Evolutionary conservation across 352 stramenopile genomes (phyloP).

Genomic region (Globisporangium acanthophoron): DNA sequence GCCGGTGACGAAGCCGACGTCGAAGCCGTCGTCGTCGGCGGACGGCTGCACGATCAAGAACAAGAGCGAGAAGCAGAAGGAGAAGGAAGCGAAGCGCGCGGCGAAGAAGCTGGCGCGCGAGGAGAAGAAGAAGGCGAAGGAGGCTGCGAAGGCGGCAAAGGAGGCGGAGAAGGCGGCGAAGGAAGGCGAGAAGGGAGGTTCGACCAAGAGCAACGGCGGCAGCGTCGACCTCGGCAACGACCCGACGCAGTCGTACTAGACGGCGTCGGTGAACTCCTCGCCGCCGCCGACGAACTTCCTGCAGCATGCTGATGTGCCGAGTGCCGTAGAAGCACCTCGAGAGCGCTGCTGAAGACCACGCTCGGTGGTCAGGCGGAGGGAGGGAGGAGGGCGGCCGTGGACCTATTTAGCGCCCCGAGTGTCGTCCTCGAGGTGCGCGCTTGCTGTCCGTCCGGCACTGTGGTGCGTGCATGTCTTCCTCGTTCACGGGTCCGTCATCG

Average conservation of each 20-base stretch:
- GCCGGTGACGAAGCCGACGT: conserved; percentile 1
- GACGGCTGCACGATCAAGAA: neutral
- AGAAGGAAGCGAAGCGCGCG: neutral
- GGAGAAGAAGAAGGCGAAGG: neutral
- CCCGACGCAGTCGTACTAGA: neutral
- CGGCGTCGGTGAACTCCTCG: neutral
- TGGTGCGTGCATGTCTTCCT: neutral
- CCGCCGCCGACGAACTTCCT: too few relatives aligned
- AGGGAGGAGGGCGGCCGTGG: neutral
- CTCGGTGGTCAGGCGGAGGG: neutral
- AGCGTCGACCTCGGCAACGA: neutral
- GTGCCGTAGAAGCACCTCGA: neutral
- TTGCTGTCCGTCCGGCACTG: neutral
- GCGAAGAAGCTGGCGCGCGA: neutral
- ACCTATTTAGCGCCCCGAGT: conserved; percentile 1
- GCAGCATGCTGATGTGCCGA: neutral
- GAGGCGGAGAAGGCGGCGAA: conserved; percentile 1
- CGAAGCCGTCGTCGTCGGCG: neutral
- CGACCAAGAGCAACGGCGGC: neutral
- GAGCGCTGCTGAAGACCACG: neutral
- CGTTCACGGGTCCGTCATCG: neutral
- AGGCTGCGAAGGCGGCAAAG: neutral
- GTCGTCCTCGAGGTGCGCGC: neutral
- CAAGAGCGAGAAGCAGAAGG: neutral
- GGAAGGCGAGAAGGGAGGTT: neutral